Evolutionary conservation across 2,329 filamentous ascomycete genomes (phyloP).

Genomic region (Apiospora saccharicola): DNA sequence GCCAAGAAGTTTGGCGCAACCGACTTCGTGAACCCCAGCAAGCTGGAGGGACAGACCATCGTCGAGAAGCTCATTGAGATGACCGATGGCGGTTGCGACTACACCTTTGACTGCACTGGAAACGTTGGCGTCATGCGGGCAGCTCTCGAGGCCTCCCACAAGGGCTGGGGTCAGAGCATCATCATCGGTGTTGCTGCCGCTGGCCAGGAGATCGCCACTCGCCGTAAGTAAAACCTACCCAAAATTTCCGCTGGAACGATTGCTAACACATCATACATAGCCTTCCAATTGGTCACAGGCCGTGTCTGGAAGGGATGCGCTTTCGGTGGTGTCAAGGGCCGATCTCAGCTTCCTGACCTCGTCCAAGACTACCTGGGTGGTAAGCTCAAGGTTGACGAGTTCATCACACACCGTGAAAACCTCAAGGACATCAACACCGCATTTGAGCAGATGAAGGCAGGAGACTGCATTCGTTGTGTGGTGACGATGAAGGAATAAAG

Average conservation of each 20-base stretch:
- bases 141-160: slow-evolving; percentile 97
- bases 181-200: slow-evolving; percentile 97
- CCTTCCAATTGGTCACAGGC: slow-evolving; percentile 98
- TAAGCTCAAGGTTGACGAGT: slow-evolving; percentile 96
- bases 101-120: slow-evolving; percentile 99
- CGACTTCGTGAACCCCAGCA: slow-evolving; percentile 92
- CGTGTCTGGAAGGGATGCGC: slow-evolving; percentile 98
- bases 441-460: slow-evolving; percentile 93
- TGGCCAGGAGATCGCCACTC: slow-evolving; percentile 92
- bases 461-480: slow-evolving; percentile 96
- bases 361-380: slow-evolving; percentile 90
- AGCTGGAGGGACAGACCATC: slow-evolving; percentile 79
- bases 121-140: slow-evolving; percentile 94
- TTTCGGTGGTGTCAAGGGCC: slow-evolving; percentile 98
- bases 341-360: slow-evolving; percentile 85
- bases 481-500: slow-evolving; percentile 63
- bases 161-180: slow-evolving; percentile 98
- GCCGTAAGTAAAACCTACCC: slow-evolving; percentile 70
- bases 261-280: slow-evolving; percentile 50
- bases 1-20: slow-evolving; percentile 93
- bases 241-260: background rate
- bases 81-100: slow-evolving; percentile 97
- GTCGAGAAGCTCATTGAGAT: slow-evolving; percentile 95
- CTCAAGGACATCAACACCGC: slow-evolving; percentile 86
- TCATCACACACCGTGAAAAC: slow-evolving; percentile 94